These are phyloP conservation scores for Phylloporus rhodoxanthus DNA, from an alignment of 768 basidiomycete species.

Conservation along the genomic window DNA sequence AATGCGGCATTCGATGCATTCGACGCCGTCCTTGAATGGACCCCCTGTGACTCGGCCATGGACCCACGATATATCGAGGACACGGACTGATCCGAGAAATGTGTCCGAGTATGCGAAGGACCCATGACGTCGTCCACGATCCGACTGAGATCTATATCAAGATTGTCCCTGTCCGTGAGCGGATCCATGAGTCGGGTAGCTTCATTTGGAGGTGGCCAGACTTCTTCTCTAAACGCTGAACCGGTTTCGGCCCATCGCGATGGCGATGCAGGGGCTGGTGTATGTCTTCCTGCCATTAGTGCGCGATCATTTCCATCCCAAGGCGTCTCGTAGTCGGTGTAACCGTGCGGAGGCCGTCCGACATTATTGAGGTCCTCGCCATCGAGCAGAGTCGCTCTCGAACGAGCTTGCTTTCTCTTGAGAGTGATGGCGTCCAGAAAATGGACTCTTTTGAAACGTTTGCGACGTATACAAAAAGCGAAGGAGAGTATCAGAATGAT, in stretches of 20 bases:
- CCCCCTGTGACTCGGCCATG: constrained; percentile 1
- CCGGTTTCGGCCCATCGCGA: constrained; percentile 34
- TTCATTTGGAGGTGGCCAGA: constrained; percentile 39
- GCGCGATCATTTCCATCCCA: constrained; percentile 13
- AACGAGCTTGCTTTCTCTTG: constrained; percentile 15
- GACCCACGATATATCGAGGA: constrained; percentile 19
- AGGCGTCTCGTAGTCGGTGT: constrained; percentile 19
- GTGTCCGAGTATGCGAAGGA: constrained; percentile 14
- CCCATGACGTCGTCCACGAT: constrained; percentile 51
- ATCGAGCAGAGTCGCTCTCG: constrained; percentile 20
- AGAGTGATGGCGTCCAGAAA: constrained; percentile 27
- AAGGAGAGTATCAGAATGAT: constrained; percentile 32
- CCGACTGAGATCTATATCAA: constrained; percentile 35
- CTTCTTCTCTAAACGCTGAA: constrained; percentile 43
- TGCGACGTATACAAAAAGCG: constrained; percentile 35
- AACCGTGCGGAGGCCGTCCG: constrained; percentile 4
- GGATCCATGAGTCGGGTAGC: constrained; percentile 21
- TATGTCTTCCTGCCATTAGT: not conserved
- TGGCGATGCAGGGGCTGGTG: not conserved
- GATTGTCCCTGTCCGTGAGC: not conserved
- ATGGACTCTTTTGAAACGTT: constrained; percentile 31
- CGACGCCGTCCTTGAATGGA: constrained; percentile 20
- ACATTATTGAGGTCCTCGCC: constrained; percentile 22
- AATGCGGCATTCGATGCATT: constrained; percentile 16
- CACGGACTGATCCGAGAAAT: constrained; percentile 23